Evolutionary conservation across 768 basidiomycete species (phyloP), one percentile per base, ranked within the genome.

Genomic region (Kwoniella europaea): DNA sequence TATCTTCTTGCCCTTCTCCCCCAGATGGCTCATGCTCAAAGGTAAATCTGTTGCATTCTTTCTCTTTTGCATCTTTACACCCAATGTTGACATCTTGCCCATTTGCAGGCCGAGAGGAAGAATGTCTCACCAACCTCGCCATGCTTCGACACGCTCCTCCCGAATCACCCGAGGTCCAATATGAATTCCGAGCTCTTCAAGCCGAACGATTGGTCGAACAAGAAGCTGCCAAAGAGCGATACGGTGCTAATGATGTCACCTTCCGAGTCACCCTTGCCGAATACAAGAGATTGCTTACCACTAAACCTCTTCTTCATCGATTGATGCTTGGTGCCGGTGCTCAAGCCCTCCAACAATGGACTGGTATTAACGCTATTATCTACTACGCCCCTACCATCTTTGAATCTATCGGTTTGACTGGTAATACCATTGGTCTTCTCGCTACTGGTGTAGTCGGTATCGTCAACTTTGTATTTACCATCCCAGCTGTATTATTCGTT

Each of bases 281-380:
- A 59, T 92, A 92, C 79, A 74, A 87, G 65, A 89, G 90, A 78
- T 84, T 92, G 35, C 71, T 92, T 20, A 85, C 84, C 43, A 80
- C 77, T 41, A 74, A 73, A 68, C 69, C 87, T 58, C 83, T 92
- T 29, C 82, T 91, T 57, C 88, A 87, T 76, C 87, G 91, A 43
- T 87, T 83, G 42, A 74, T 79, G 72, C 70, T 91, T 9, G 86
- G 86, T 29, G 86, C 91, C 57, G 90, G 89, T 27, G 87, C 89
- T 85, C 53, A 93, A 90, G 91, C 90, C 89, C 85, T 92, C 86
- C 91, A 92, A 79, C 91, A 92, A 83, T 92, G 91, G 90, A 91
- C 90, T 41, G 91, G 74, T 72, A 72, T 65, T 61, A 71, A 67
- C 50, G 76, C 76, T 18, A 90, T 91, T 73, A 83, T 92, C 62